A percentile compares a stretch with the other conserved stretches of the same genome.
Conservation (phyloP, 129 eudicot genomes). For the Chrysanthemum seticuspe region DNA sequence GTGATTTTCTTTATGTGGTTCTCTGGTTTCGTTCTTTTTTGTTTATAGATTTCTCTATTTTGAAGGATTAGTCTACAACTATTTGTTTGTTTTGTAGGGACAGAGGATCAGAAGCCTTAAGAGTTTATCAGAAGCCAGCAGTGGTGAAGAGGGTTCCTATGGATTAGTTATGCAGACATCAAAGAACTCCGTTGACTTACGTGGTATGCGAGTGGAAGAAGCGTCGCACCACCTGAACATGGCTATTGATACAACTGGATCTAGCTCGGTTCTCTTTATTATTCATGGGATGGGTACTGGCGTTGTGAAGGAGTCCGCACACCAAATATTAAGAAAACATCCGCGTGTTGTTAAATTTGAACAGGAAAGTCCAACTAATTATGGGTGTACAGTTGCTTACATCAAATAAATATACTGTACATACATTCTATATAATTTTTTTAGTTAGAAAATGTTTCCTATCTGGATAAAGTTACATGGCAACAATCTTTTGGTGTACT, state of each 20-base stretch:
- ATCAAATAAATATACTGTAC: slow-evolving; percentile 45
- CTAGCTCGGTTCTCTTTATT: slow-evolving; percentile 72
- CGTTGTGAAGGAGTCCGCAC: slow-evolving; percentile 58
- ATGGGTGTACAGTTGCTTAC: slow-evolving; percentile 92
- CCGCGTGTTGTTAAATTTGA: slow-evolving; percentile 82
- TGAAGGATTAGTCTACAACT: no score
- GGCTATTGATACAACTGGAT: slow-evolving; percentile 54
- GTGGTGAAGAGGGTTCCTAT: slow-evolving; percentile 36
- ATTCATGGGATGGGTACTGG: slow-evolving; percentile 96
- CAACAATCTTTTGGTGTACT: no score
- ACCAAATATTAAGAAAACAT: slow-evolving; percentile 56
- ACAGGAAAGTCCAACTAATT: slow-evolving; percentile 82
- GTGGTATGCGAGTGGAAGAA: slow-evolving; percentile 86
- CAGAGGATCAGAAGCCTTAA: slow-evolving; percentile 40
- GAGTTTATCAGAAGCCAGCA: slow-evolving; percentile 31
- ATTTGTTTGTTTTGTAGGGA: slow-evolving; percentile 38
- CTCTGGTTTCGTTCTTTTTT: no score
- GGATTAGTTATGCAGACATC: slow-evolving; percentile 73
- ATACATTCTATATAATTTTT: neutral
- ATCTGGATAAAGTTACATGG: neutral
- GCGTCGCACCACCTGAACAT: slow-evolving; percentile 57
- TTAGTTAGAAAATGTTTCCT: neutral
- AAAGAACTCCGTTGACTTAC: slow-evolving; percentile 75
- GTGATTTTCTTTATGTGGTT: no score
- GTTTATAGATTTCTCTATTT: no score